Evolutionary conservation across 768 basidiomycete genomes (phyloP), one percentile per base, ranked within the genome.

Genomic region (Collybia sordida): DNA sequence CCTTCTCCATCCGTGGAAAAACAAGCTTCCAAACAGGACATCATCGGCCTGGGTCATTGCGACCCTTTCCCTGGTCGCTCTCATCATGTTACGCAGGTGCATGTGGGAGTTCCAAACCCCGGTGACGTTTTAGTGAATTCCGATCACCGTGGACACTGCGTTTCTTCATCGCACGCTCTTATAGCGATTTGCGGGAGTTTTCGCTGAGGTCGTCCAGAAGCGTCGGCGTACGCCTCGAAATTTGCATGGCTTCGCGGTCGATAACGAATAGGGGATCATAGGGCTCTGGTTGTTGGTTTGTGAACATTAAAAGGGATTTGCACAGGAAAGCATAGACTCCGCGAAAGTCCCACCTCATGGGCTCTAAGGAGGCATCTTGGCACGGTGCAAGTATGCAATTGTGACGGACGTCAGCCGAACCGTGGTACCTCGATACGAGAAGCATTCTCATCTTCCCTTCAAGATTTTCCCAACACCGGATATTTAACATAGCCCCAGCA

Each of bases 221-320:
- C 72, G 77, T 68, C 67, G 72, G 67, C 64, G 66, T 56, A 67
- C 78, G 75, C 78, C 73, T 70, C 72, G 63, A 79, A 78, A 77
- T 60, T 62, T 63, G 60, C 76, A 73, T 82, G 81, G 81, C 79
- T 69, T 62, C 69, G 75, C 70, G 71, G 67, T 50, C 45, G 52
- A 57, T 42, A 39, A 23, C 44, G 49, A 36, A 52, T 43, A 39
- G 54, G 52, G 55, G 42, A 38, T 36, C 23, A 34, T 48, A 54
- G 23, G 45, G 31, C 9, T 7, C 9, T 11, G 23, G 42, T 42
- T 23, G 37, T 6, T 17, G 36, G 49, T 35, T 42, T 44, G 37
- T 47, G 45, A 52, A 55, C 51, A 45, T 52, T 54, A 41, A 46
- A 56, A 59, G 56, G 64, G 66, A 61, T 50, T 56, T 53, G 55